Base-by-base conservation (phyloP, 352 stramenopile genomes). In the Phytophthora idaei region DNA sequence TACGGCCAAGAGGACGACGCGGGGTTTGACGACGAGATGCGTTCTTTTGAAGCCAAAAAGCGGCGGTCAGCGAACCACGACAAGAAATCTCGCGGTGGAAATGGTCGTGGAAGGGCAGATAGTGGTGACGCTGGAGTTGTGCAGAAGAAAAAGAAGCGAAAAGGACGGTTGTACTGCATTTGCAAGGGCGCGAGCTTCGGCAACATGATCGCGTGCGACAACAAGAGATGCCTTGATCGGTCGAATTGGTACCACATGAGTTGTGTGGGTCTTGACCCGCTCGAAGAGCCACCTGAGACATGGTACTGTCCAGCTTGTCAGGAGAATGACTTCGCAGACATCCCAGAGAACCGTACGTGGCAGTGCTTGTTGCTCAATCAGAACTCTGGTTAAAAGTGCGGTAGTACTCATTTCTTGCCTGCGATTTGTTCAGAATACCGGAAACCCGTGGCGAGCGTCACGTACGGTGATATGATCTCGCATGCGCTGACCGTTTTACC, bases 401-500 rank as follows among this genome's bases (percentile, higher is more conserved):
- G 4, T 34, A 4, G 14, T 46, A 36, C 21, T 46, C 4, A 3
- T 28, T 45, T 54, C 1, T 15, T n/a, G 10, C 54, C 25, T 17
- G 10, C 8, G 12, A 32, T 17, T 37, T 21, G 17, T 15, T 9
- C 52, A 93, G 85, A 92, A 69, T 94, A 89, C 60, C 82, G 86
- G 46, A 94, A 94, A 57, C 86, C 86, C 3, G 83, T 87, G 12
- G 82, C 85, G 7, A 94, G 83, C 65, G 80, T 90, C 51, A 96
- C 87, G 32, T 96, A 96, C 57, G 81, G 85, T 27, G 88, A 96
- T 68, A 97, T 97, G 89, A 97, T 97, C 59, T 88, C 87, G 41
- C 83, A 94, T 62, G 87, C 88, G n/a, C 60, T 97, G 3, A 73
- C 72, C 4, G 77, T 79, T 57, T 67, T 95, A 4, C 81, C 84